A percentile compares a stretch with the other conserved stretches of the same genome.
phyloP scores from a whole-genome alignment of 2,329 filamentous ascomycete genomes.

The Monosporascus cannonballus region DNA sequence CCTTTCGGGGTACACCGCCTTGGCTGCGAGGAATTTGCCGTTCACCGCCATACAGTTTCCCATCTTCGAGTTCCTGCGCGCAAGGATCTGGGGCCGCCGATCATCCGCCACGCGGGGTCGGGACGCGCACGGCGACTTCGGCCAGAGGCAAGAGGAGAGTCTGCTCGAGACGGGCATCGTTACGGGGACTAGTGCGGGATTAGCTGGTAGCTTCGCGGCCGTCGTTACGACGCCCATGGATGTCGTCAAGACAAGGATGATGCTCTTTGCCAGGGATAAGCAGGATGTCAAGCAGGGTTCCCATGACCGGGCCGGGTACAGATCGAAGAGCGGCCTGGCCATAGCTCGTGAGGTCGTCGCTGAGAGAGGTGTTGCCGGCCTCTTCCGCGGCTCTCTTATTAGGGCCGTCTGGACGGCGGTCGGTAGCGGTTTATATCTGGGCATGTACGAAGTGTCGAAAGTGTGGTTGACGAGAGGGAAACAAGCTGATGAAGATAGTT shows the following conservation, averaged over 20 bases:
- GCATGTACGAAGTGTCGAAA: constrained; percentile 77
- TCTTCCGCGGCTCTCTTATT: constrained; percentile 72
- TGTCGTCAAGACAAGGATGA: constrained; percentile 84
- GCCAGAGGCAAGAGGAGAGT: constrained; percentile 17
- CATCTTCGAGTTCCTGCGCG: constrained; percentile 70
- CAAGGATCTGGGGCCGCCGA: constrained; percentile 46
- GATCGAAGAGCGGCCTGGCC: constrained; percentile 38
- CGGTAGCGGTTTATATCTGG: constrained; percentile 78
- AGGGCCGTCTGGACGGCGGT: constrained; percentile 76
- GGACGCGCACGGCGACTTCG: constrained; percentile 26
- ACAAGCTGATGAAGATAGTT: constrained; percentile 32
- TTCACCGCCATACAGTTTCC: constrained; percentile 88
- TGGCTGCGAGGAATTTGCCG: constrained; percentile 76
- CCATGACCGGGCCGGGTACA: constrained; percentile 19
- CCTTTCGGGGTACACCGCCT: constrained; percentile 68
- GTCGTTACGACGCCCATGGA: constrained; percentile 84
- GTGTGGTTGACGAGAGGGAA: constrained; percentile 49
- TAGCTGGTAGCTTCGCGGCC: constrained; percentile 68
- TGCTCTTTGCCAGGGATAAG: constrained; percentile 58
- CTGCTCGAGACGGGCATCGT: constrained; percentile 63
- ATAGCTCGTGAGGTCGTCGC: constrained; percentile 60
- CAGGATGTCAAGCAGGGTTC: constrained; percentile 20
- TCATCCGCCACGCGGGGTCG: constrained; percentile 3
- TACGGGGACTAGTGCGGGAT: constrained; percentile 67
- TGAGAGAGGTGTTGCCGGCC: constrained; percentile 62